Evolutionary conservation across 495 filamentous ascomycete genomes (phyloP).

Genomic region (Trichoderma parareesei): DNA sequence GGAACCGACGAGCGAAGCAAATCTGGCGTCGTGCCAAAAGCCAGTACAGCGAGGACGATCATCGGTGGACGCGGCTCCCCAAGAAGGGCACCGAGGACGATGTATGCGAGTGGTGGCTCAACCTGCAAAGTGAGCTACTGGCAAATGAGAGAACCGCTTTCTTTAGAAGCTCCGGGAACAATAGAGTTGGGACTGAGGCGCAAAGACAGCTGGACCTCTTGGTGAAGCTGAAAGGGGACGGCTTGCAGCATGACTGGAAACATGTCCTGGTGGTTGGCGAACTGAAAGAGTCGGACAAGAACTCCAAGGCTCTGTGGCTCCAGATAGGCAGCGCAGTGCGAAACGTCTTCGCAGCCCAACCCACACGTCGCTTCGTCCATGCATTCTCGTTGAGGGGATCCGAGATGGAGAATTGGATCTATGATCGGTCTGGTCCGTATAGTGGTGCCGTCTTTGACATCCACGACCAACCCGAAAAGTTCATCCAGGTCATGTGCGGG

Average conservation of each 20-base stretch:
- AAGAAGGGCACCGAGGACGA: no score
- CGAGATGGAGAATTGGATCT: slow-evolving; percentile 32
- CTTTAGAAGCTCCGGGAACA: no score
- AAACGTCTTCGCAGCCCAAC: slow-evolving; percentile 21
- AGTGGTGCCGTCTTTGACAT: slow-evolving; percentile 32
- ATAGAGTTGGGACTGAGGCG: not conserved
- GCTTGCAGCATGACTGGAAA: not conserved
- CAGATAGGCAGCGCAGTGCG: not conserved
- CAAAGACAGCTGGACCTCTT: not conserved
- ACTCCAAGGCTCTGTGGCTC: not conserved
- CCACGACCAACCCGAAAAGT: slow-evolving; percentile 24
- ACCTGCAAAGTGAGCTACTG: no score
- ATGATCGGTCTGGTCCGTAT: slow-evolving; percentile 38
- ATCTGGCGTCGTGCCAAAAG: no score
- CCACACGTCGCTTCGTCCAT: slow-evolving; percentile 28
- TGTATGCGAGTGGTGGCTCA: no score
- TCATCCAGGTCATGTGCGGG: slow-evolving; percentile 22
- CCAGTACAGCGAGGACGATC: no score
- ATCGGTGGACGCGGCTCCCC: no score
- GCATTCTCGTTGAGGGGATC: slow-evolving; percentile 30
- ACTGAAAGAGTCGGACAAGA: not conserved
- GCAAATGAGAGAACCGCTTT: no score
- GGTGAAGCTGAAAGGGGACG: not conserved
- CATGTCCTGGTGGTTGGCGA: not conserved
- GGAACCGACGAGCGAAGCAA: no score